Conservation (phyloP, 2,329 filamentous ascomycete genomes). For the Trichoderma asperellum region DNA sequence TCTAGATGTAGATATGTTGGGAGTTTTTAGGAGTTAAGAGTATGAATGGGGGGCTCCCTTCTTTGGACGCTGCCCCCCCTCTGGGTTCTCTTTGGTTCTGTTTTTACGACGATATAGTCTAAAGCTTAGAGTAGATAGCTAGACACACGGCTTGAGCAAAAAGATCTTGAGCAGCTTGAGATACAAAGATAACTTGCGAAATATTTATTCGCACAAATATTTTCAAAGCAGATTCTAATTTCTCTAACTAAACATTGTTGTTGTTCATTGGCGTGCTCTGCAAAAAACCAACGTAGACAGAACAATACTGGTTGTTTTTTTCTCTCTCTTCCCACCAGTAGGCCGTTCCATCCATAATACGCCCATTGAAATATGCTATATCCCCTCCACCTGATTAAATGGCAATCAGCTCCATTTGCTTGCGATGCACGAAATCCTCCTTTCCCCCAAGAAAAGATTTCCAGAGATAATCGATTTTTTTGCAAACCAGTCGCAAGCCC, state of each 20-base stretch:
- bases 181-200: background rate
- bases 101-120: constrained; percentile 4
- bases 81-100: background rate
- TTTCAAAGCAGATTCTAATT: background rate
- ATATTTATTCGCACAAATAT: background rate
- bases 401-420: background rate
- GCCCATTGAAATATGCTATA: background rate
- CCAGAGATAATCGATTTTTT: background rate
- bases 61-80: background rate
- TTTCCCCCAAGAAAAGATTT: background rate
- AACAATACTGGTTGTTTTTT: background rate
- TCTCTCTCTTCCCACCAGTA: background rate
- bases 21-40: constrained; percentile 4
- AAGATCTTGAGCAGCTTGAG: background rate
- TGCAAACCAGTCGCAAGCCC: background rate
- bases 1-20: constrained; percentile 19
- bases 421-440: background rate
- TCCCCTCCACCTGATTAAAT: background rate
- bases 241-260: background rate
- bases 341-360: background rate
- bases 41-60: background rate
- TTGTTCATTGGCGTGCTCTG: background rate
- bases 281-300: background rate
- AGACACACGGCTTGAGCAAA: constrained; percentile 5
- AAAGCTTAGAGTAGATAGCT: constrained; percentile 18